Percentiles rank a stretch among this genome's conserved stretches.
phyloP scores from a whole-genome alignment of 768 basidiomycete genomes.

The Gloeophyllum trabeum region DNA sequence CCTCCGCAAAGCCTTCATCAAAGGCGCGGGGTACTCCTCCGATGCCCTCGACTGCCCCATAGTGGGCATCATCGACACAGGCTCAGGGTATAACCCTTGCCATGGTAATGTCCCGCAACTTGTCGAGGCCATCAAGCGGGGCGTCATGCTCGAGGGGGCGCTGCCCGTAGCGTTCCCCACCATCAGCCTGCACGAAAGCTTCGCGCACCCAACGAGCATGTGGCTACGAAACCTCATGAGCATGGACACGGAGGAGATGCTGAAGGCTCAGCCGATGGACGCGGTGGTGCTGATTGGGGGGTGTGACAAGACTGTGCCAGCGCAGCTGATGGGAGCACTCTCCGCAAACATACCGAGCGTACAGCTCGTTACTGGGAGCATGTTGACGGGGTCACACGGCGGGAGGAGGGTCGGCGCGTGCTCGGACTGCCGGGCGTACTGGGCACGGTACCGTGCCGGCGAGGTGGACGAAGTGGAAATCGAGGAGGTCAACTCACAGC shows the following conservation, averaged over 20 bases:
- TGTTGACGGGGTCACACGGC: constrained; percentile 7
- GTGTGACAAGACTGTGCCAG: constrained; percentile 9
- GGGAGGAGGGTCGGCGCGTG: constrained; percentile 14
- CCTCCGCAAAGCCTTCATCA: constrained; percentile 17
- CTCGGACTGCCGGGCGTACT: constrained; percentile 15
- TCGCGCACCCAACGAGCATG: neutral
- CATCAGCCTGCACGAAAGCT: neutral
- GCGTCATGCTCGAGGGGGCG: constrained; percentile 12
- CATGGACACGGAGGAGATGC: constrained; percentile 17
- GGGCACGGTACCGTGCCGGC: constrained; percentile 14
- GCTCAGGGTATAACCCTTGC: constrained; percentile 15
- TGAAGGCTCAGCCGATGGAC: constrained; percentile 15
- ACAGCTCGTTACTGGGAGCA: neutral
- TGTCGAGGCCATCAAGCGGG: constrained; percentile 14
- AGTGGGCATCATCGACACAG: constrained; percentile 15
- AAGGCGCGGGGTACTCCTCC: constrained; percentile 16
- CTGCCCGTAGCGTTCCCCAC: constrained; percentile 2
- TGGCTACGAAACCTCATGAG: constrained; percentile 9
- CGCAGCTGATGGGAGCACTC: constrained; percentile 16
- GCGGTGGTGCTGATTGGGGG: constrained; percentile 13
- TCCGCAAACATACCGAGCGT: constrained; percentile 13
- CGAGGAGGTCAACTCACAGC: constrained; percentile 11
- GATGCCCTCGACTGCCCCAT: constrained; percentile 16
- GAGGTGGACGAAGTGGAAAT: constrained; percentile 15
- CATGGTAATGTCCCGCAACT: constrained; percentile 12